Percentiles rank a stretch among this genome's conserved stretches.
Conservation (phyloP, 1,139 yeast species). For the Protomyces inouyei region DNA sequence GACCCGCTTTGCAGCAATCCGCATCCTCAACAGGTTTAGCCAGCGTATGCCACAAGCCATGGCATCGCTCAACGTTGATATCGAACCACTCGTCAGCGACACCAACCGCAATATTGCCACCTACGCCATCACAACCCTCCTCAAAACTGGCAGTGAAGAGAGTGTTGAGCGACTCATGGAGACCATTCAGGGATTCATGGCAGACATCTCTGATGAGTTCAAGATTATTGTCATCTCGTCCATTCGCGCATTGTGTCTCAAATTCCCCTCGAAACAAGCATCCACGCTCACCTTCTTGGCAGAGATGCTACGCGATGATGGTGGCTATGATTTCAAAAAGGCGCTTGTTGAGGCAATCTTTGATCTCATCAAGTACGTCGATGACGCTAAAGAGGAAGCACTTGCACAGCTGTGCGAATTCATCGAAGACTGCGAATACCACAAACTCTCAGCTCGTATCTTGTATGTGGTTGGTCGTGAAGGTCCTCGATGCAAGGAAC, state of each 20-base stretch:
- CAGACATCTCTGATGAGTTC: constrained; percentile 93
- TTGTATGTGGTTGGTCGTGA: constrained; percentile 87
- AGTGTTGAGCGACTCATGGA: constrained; percentile 83
- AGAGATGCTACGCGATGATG: constrained; percentile 84
- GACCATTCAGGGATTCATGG: constrained; percentile 84
- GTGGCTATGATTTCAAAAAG: constrained; percentile 72
- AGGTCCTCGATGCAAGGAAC: constrained; percentile 83
- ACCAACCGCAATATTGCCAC: constrained; percentile 91
- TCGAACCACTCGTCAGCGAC: constrained; percentile 83
- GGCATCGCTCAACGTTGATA: constrained; percentile 68
- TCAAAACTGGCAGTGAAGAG: constrained; percentile 90
- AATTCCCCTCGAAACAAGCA: constrained; percentile 86
- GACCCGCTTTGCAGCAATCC: constrained; percentile 86
- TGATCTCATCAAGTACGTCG: constrained; percentile 82
- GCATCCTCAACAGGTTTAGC: constrained; percentile 82
- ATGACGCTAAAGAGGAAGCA: constrained; percentile 76
- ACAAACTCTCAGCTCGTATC: constrained; percentile 86
- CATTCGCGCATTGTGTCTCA: constrained; percentile 80
- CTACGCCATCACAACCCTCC: constrained; percentile 92
- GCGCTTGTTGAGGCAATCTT: constrained; percentile 87
- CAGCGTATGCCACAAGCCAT: constrained; percentile 74
- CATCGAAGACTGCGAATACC: constrained; percentile 96
- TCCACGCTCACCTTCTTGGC: constrained; percentile 76
- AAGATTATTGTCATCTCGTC: constrained; percentile 93
- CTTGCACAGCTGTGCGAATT: constrained; percentile 89